These are phyloP conservation scores for Hyaloperonospora arabidopsidis DNA, from an alignment of 352 stramenopile genomes.

Conservation along the genomic window DNA sequence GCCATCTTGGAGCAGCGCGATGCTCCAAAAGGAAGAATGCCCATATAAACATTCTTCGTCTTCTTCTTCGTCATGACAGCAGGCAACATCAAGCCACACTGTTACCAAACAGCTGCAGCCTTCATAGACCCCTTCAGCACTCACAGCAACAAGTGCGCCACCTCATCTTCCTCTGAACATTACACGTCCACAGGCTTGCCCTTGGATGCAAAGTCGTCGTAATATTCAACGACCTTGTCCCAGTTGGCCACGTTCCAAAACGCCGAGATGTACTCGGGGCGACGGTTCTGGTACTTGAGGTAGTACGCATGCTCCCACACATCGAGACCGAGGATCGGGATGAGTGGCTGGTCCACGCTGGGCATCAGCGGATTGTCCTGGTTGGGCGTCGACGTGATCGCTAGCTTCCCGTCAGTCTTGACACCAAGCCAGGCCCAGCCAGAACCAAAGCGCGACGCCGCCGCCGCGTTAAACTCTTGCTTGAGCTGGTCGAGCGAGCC, in stretches of 20 bases:
- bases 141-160: conserved; percentile 22
- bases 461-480: conserved; percentile 84
- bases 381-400: conserved; percentile 94
- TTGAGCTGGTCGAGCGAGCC: conserved; percentile 87
- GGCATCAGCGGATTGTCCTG: conserved; percentile 90
- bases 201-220: conserved; percentile 85
- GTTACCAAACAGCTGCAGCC: conserved; percentile 1
- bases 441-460: conserved; percentile 83
- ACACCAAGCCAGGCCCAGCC: conserved; percentile 88
- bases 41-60: no score
- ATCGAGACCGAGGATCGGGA: conserved; percentile 91
- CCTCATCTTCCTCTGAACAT: conserved; percentile 32
- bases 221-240: conserved; percentile 90
- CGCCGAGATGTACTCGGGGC: conserved; percentile 93
- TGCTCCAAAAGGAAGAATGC: no score
- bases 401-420: conserved; percentile 85
- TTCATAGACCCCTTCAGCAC: not conserved
- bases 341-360: conserved; percentile 62
- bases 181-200: conserved; percentile 77
- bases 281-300: conserved; percentile 96
- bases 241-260: conserved; percentile 98
- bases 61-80: no score
- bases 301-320: conserved; percentile 96
- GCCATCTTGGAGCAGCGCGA: no score
- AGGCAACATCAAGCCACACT: no score